Percentiles rank a stretch among this genome's conserved stretches.
Evolutionary conservation across 306 rosid genomes (phyloP).

Genomic region (Trifolium subterraneum): DNA sequence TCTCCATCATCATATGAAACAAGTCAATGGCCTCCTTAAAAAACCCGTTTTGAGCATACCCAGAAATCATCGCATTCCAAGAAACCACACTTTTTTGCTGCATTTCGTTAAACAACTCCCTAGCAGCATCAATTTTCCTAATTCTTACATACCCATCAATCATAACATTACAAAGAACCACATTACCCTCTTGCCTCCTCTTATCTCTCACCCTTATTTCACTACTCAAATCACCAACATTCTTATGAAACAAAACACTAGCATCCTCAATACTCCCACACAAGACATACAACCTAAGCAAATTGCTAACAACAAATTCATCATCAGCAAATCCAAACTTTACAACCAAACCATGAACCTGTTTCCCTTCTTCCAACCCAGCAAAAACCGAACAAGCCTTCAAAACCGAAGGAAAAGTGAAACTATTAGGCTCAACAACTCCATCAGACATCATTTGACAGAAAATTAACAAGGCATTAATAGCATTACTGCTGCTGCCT

Average conservation of each 20-base stretch:
- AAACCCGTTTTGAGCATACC: constrained; percentile 69
- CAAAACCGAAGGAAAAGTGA: constrained; percentile 74
- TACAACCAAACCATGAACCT: constrained; percentile 72
- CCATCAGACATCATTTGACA: constrained; percentile 58
- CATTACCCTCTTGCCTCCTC: constrained; percentile 61
- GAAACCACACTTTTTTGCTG: constrained; percentile 72
- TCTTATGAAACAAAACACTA: constrained; percentile 57
- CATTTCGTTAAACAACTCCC: constrained; percentile 64
- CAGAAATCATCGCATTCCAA: constrained; percentile 80
- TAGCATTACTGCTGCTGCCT: background rate
- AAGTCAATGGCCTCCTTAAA: constrained; percentile 64
- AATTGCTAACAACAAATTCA: constrained; percentile 68
- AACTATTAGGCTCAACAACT: constrained; percentile 60
- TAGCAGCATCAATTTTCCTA: constrained; percentile 58
- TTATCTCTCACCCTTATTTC: constrained; percentile 36
- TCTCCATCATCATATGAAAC: constrained; percentile 68
- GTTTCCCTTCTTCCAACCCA: constrained; percentile 61
- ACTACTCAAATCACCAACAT: constrained; percentile 37
- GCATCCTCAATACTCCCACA: constrained; percentile 67
- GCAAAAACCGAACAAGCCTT: constrained; percentile 67
- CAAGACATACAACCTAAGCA: constrained; percentile 75
- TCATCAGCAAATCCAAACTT: constrained; percentile 65
- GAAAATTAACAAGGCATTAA: constrained; percentile 42
- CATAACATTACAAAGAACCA: constrained; percentile 76
- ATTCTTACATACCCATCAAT: constrained; percentile 66